Base-by-base conservation (phyloP, 2,329 filamentous ascomycete genomes). In the Aspergillus nomiae region DNA sequence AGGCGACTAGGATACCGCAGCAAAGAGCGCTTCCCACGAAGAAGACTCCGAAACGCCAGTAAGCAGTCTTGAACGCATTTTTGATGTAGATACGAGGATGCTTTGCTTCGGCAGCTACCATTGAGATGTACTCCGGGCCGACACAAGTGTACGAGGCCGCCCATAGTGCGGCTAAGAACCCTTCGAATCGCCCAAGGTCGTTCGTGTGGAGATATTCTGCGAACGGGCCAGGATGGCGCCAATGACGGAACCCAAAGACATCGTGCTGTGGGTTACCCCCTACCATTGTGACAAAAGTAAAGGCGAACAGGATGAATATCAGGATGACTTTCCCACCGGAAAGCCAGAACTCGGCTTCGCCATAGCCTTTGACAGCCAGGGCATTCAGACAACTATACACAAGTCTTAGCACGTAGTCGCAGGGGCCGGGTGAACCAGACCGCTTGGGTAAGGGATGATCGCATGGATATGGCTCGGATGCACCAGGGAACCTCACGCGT, bases 251-350 rank as follows among this genome's bases (percentile, higher is more conserved):
- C 0, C 90, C 90, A 64, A 91, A 90, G 0, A 84, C 81, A 66
- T 92, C 89, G 57, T 86, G 82, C 1, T 86, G 73, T 0, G 92
- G 92, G 67, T 93, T 94, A 4, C 90, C 92, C 7, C 92, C 92
- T 0, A 94, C 81, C 88, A 94, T 93, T 63, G 89, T 87, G 66
- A 95, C 83, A 71, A 95, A 91, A 14, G 92, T 93, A 78, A 91
- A 92, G 67, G 86, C 70, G 69, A 92, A 84, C 36, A 92, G 81
- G 1, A 85, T 87, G 43, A 92, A 77, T 62, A 91, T 89, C 56
- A 92, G 81, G 4, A 92, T 69, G 4, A 91, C 84, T 74, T 92
- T 92, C 61, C 87, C 87, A 4, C 68, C 65, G 21, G 70, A 70
- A 9, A 90, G 75, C 70, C 70, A 73, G 46, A 73, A 73, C 53